A percentile compares a stretch with the other conserved stretches of the same genome.
Evolutionary conservation across 768 basidiomycete species (phyloP).

Genomic region (Leucocoprinus birnbaumii): DNA sequence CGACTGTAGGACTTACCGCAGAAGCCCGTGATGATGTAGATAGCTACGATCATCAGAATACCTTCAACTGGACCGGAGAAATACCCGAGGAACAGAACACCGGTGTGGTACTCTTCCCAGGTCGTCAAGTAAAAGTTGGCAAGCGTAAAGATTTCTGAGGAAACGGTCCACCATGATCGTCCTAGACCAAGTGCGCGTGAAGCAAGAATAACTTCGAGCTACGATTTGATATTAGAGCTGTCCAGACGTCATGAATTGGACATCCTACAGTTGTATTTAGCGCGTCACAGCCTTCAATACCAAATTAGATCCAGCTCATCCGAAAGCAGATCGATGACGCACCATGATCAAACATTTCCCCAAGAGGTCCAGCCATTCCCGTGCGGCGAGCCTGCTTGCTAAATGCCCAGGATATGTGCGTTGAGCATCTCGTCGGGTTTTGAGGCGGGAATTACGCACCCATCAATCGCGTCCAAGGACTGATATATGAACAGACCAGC

Average conservation of each 20-base stretch:
- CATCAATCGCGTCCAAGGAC: slow-evolving; percentile 85
- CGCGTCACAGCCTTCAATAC: slow-evolving; percentile 74
- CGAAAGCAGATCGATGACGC: slow-evolving; percentile 15
- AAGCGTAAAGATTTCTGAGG: slow-evolving; percentile 73
- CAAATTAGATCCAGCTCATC: not conserved
- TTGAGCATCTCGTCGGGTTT: slow-evolving; percentile 9
- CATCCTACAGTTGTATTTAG: slow-evolving; percentile 84
- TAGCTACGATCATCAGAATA: slow-evolving; percentile 77
- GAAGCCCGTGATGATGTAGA: slow-evolving; percentile 78
- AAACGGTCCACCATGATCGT: slow-evolving; percentile 96
- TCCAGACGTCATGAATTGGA: not conserved
- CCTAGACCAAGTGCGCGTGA: slow-evolving; percentile 87
- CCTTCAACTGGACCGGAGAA: slow-evolving; percentile 98
- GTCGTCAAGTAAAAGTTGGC: slow-evolving; percentile 83
- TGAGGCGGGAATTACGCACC: slow-evolving; percentile 41
- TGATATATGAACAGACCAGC: slow-evolving; percentile 91
- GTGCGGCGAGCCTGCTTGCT: slow-evolving; percentile 96
- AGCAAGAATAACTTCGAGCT: slow-evolving; percentile 87
- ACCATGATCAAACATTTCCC: slow-evolving; percentile 99
- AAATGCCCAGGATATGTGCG: not conserved
- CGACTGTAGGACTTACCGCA: slow-evolving; percentile 45
- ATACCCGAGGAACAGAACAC: slow-evolving; percentile 83
- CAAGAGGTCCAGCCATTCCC: slow-evolving; percentile 96
- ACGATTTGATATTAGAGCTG: slow-evolving; percentile 1
- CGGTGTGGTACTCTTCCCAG: slow-evolving; percentile 88